Evolutionary conservation across 2,329 filamentous ascomycete genomes (phyloP).

Genomic region (Daldinia sp.): DNA sequence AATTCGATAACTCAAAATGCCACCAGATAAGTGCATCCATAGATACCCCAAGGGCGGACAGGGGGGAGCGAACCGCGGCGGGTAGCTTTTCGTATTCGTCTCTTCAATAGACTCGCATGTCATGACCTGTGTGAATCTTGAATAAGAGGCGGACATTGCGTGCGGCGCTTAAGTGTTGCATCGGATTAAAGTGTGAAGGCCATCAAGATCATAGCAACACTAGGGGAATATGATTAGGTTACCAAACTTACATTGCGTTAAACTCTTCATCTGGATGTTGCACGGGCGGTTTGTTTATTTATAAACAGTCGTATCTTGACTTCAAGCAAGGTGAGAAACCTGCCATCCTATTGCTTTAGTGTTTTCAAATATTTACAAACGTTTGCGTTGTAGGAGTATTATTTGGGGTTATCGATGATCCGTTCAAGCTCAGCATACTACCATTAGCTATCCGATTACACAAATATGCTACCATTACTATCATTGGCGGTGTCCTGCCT

Average conservation of each 20-base stretch:
- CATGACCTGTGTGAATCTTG: slow-evolving; percentile 1
- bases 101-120: slow-evolving; percentile 1
- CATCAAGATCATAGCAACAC: slow-evolving; percentile 14
- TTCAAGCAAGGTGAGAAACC: not conserved
- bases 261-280: not conserved
- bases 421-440: not conserved
- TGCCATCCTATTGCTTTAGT: not conserved
- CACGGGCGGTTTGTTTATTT: not conserved
- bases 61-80: slow-evolving; percentile 10
- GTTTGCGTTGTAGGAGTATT: not conserved
- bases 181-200: slow-evolving; percentile 24
- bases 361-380: not conserved
- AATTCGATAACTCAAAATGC: slow-evolving; percentile 21
- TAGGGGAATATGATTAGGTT: slow-evolving; percentile 8
- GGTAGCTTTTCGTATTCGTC: slow-evolving; percentile 30
- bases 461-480: slow-evolving; percentile 22
- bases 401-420: not conserved
- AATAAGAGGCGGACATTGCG: slow-evolving; percentile 9
- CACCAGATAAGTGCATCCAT: slow-evolving; percentile 15
- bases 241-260: slow-evolving; percentile 8
- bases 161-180: slow-evolving; percentile 38
- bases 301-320: not conserved
- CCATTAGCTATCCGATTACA: not conserved
- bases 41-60: not conserved
- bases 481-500: slow-evolving; percentile 26